A percentile compares a stretch with the other conserved stretches of the same genome.
Conservation (phyloP, 345 rosid genomes). For the Populus deltoides region DNA sequence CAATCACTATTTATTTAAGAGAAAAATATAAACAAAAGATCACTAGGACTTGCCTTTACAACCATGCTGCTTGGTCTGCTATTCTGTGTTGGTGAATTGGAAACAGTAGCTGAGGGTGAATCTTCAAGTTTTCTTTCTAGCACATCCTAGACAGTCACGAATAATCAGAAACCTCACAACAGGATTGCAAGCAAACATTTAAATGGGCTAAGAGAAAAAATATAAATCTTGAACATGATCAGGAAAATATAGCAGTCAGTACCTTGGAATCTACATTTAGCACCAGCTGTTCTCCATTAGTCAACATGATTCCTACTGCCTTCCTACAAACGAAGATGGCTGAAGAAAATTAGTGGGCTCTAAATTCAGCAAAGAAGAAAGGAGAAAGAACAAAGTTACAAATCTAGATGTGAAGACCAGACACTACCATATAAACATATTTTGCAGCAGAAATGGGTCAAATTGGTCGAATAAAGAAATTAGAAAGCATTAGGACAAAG, state of each 20-base stretch:
- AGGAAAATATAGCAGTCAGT: neutral
- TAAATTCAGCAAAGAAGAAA: neutral
- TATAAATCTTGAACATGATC: neutral
- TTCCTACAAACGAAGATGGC: neutral
- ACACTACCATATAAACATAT: neutral
- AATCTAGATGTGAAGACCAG: conserved; percentile 1
- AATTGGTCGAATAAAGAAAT: conserved; percentile 3
- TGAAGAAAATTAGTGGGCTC: neutral
- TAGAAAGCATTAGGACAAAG: conserved; percentile 22
- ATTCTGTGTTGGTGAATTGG: conserved; percentile 22
- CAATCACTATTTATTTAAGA: neutral
- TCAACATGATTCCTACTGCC: conserved; percentile 11
- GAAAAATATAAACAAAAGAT: neutral
- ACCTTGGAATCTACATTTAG: conserved; percentile 26
- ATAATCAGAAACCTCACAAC: neutral
- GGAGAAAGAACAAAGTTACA: neutral
- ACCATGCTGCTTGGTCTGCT: conserved; percentile 54
- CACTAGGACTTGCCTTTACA: conserved; percentile 33
- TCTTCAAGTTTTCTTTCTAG: conserved; percentile 22
- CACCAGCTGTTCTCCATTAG: conserved; percentile 12
- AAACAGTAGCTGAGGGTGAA: conserved; percentile 15
- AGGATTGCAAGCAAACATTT: neutral
- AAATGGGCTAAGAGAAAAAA: too few relatives aligned
- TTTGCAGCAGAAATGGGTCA: neutral
- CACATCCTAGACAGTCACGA: conserved; percentile 12